Base-by-base conservation (phyloP, 2,329 filamentous ascomycete species). In the Cylindrodendrum hubeiense region DNA sequence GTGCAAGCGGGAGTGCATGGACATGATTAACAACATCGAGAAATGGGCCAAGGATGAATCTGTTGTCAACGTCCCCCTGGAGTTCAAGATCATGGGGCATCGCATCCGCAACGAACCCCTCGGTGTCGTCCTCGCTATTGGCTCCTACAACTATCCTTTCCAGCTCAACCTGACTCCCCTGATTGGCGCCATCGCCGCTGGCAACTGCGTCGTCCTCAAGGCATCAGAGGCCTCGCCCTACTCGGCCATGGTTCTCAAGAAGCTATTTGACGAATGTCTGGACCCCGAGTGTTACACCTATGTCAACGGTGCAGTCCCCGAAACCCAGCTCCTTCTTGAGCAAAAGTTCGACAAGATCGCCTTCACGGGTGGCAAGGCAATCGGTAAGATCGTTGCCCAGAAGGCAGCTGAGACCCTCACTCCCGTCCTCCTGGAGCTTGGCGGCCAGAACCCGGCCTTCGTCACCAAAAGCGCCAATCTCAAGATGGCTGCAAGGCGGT, bases 301-400 rank as follows among this genome's bases (percentile, higher is more conserved):
- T 63, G 85, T 98, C 71, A 96, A 98, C 78, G 96, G 96, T 65
- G 90, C 84, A 28, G 82, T 97, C 21, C 86, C 91, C 4, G 94
- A 97, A 84, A 94, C 92, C 4, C 93, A 92, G 49, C 90, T 90
- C 13, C 83, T 98, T 47, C 87, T 99, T 34, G 89, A 95, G 63
- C 89, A 94, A 83, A 95, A 95, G 79, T 99, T 95, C 91, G 95
- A 97, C 83, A 98, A 98, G 87, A 97, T 99, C 75, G 95, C 96
- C 84, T 99, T 97, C 83, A 99, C 96, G 1, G 96, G 96, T 59
- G 91, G 90, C 74, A 86, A 87, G 56, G 83, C 78, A 28, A 94
- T 98, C 19, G 96, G 93, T 75, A 94, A 91, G 76, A 95, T 98
- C 75, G 90, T 98, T 57, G 89, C 93, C 51, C 91, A 95, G 79